Conservation (phyloP, 1,139 yeast genomes). For the Sugiyamaella sp. region DNA sequence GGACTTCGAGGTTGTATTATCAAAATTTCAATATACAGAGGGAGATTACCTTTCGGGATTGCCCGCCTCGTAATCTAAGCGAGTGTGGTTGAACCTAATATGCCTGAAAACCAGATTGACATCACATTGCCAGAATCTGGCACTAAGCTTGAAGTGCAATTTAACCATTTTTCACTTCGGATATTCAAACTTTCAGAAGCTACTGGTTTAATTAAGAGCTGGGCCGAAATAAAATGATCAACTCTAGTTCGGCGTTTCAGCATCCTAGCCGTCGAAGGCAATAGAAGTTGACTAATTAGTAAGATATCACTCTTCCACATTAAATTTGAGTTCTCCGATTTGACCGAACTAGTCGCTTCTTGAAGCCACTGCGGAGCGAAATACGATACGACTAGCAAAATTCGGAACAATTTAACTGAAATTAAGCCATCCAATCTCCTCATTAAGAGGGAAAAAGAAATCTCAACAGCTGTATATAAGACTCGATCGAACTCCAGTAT, state of each 20-base stretch:
- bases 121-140: neutral
- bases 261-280: neutral
- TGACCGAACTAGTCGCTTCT: too few species aligned
- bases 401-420: constrained; percentile 9
- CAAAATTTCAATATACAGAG: neutral
- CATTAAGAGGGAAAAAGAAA: constrained; percentile 3
- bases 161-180: neutral
- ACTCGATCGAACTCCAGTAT: neutral
- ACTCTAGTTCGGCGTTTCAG: neutral
- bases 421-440: constrained; percentile 2
- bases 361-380: neutral
- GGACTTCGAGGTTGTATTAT: neutral
- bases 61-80: neutral
- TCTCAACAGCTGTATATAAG: constrained; percentile 6
- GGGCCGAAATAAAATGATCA: neutral
- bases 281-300: neutral
- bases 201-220: neutral
- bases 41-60: neutral
- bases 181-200: neutral
- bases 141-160: neutral
- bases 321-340: neutral
- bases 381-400: neutral
- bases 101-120: neutral
- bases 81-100: neutral
- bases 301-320: neutral